Evolutionary conservation across 2,329 filamentous ascomycete genomes (phyloP), one percentile per base, ranked within the genome.

Genomic region (Plectosphaerella sp.): DNA sequence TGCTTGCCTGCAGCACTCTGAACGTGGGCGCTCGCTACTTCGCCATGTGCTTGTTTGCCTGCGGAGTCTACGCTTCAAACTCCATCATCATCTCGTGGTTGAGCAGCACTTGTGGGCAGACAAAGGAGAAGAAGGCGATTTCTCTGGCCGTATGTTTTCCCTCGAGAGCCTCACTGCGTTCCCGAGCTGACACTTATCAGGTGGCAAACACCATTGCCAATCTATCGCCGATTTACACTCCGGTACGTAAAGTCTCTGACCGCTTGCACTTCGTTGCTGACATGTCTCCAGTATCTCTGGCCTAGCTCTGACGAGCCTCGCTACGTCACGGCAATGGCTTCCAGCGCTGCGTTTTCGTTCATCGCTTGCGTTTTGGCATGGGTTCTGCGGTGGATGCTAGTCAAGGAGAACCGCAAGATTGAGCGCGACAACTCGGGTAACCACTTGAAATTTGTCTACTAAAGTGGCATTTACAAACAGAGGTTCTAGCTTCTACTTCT

Each of bases 21-120:
- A 67, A 67, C 25, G 61, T 62, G 0, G 59, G 60, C 4, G 66
- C 64, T 0, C 58, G 67, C 0, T 71, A 71, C 45, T 54, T 66
- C 1, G 59, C 64, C 4, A 69, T 66, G 55, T 69, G 69, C 50
- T 55, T 67, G 14, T 70, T 69, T 10, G 64, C 67, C 4, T 61
- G 59, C 14, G 68, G 67, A 1, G 66, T 68, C 4, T 67, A 67
- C 22, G 62, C 64, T 2, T 72, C 73, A n/a, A 75, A 74, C 57
- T 68, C 66, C 0, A 65, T 74, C 55, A 72, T 73, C 15, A 60
- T 74, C 0, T 71, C 71, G 5, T 76, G 72, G 72, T 68, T 71
- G 0, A 66, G 63, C 0, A 62, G 64, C 1, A 73, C 70, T 0
- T 67, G 72, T 7, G 70, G 69, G 0, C 72, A 73, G 33, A 75